Base-by-base conservation (phyloP, 2,329 filamentous ascomycete species). In the Ophiocordyceps camponoti-rufipedis region DNA sequence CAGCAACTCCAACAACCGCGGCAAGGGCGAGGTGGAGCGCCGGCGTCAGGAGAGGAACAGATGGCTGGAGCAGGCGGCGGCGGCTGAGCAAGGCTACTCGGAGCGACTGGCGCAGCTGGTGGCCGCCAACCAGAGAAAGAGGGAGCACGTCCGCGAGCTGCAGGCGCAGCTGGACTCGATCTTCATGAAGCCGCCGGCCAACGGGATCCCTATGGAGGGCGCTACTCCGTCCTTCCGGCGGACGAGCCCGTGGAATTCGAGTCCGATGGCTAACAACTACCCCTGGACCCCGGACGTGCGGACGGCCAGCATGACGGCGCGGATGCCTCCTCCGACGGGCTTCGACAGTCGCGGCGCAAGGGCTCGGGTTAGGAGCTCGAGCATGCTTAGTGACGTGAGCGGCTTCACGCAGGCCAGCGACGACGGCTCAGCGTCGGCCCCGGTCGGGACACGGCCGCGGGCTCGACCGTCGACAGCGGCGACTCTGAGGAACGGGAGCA, bases 321-420 rank as follows among this genome's bases (percentile, higher is more conserved):
- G 64, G 54, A 55, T 64, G 29, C 61, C 61, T 11, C 60, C 64
- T 13, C 58, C 63, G 2, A 55, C 60, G 6, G 50, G 62, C 28
- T 59, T 56, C 45, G 54, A 65, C 45, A 54, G 61, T 12, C 60
- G 53, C 51, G 59, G 50, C 49, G 56, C 51, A 50, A 70, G 67
- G 56, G 62, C 65, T 29, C 62, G 76, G 41, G 75, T 74, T 19
- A 71, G 77, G 43, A 80, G 75, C 29, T 79, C 74, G 10, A 79
- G 74, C 47, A 81, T 81, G 77, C 69, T 81, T 2, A 80, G 75
- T 54, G 72, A 79, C 53, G 64, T 80, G 3, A 79, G 75, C n/a
- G 75, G 76, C 18, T 78, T 80, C 53, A 81, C 77, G 8, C 74
- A 80, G 59, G 75, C 70, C 14, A 78, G 71, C 52, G 66, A 65